phyloP scores from a whole-genome alignment of 1,284 basidiomycete species.

The Leccinum angustisporum region DNA sequence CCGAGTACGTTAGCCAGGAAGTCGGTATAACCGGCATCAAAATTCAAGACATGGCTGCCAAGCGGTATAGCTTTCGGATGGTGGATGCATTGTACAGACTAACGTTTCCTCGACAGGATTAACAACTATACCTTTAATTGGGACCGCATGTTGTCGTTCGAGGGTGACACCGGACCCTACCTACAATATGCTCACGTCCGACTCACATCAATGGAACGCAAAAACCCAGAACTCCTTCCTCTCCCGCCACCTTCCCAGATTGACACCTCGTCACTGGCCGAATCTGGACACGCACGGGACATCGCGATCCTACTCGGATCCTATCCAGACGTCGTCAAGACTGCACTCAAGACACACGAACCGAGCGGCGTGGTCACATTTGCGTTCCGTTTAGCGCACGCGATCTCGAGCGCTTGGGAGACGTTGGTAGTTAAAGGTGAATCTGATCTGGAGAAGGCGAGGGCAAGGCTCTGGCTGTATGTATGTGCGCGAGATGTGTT shows the following conservation, averaged over 20 bases:
- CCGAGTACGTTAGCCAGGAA: slow-evolving; percentile 78
- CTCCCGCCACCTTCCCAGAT: slow-evolving; percentile 70
- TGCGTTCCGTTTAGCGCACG: slow-evolving; percentile 74
- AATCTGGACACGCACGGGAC: slow-evolving; percentile 78
- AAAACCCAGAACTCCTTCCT: slow-evolving; percentile 88
- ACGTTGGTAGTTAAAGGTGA: slow-evolving; percentile 82
- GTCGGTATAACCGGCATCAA: slow-evolving; percentile 97
- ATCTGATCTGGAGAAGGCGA: slow-evolving; percentile 72
- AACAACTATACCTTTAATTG: slow-evolving; percentile 98
- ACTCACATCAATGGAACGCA: slow-evolving; percentile 89
- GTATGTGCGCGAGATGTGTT: slow-evolving; percentile 88
- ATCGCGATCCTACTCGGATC: slow-evolving; percentile 84
- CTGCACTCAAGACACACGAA: slow-evolving; percentile 84
- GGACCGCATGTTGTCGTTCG: slow-evolving; percentile 93
- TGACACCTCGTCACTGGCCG: slow-evolving; percentile 67
- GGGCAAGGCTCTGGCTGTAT: slow-evolving; percentile 91
- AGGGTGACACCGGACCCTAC: slow-evolving; percentile 96
- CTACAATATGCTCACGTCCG: slow-evolving; percentile 97
- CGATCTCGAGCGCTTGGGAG: slow-evolving; percentile 90
- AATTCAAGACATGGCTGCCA: slow-evolving; percentile 97
- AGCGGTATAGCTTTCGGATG: slow-evolving; percentile 55
- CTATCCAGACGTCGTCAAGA: slow-evolving; percentile 90
- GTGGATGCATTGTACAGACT: background rate
- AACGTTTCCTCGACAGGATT: slow-evolving; percentile 53
- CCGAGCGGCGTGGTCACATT: slow-evolving; percentile 88